Base-by-base conservation (phyloP, 257 asterid species). In the Ehretia macrophylla region DNA sequence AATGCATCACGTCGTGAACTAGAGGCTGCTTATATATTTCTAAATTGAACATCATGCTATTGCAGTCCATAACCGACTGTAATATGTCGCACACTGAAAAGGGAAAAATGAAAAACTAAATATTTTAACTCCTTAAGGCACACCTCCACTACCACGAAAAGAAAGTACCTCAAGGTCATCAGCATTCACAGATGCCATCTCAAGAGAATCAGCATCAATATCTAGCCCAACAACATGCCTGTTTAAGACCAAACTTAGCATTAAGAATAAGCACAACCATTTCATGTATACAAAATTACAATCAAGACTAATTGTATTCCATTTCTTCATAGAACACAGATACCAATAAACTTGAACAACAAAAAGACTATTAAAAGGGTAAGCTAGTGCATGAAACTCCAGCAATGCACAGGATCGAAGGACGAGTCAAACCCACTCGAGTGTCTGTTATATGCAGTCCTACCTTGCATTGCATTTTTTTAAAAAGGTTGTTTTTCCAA, bases 151-250 rank as follows among this genome's bases (percentile, higher is more conserved):
- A 27, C 35, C 35, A 27, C 3, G 35, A 27, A 27, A 27, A 27
- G 35, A 27, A 13, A 56, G 60, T 77, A 90, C 98, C 81, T 92
- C 97, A 20, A 92, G 84, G 45, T 86, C 95, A 17, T 83, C 86
- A 8, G 96, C 96, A 68, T 89, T 93, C 45, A 77, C 75, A 42
- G 78, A 69, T 14, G 97, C 99, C 75, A 89, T 93, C 74, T 93
- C 92, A 57, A 93, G 92, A 56, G 97, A 86, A 40, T 86, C 95
- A 1, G 79, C 59, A 59, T 93, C 99, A 60, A 93, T 70, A 58
- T 93, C 98, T 40, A 84, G 71, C 68, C 98, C 98, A 49, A 77
- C 59, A 51, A 88, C 85, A 66, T 84, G 89, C 63, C 95, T 87
- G 80, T 27, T 46, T 58, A 67, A 79, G 48, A 16, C 68, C 2